Base-by-base conservation (phyloP, 192 early-diverging fungal species). In the Podila minutissima region DNA sequence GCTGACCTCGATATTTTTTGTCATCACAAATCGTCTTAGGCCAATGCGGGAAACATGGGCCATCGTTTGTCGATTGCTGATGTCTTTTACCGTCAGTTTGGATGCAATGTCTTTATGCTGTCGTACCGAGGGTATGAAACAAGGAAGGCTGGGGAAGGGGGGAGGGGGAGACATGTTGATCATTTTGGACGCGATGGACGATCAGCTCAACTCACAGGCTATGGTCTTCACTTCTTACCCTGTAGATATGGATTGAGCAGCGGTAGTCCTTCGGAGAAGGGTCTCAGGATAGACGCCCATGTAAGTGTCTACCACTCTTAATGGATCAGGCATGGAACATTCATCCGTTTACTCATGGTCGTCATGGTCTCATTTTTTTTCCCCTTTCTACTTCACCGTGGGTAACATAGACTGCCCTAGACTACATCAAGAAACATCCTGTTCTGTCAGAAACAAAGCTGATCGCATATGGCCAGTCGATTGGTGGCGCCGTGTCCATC, bases 1-100 rank as follows among this genome's bases (percentile, higher is more conserved):
- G 13, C 15, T 46, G 15, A 46, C 15, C 41, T 17, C 4, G 15
- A 46, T 46, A 55, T 5, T 55, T 55, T 24, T 55, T 4, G 0
- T 24, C 9, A 11, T 37, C 1, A 35, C n/a, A 55, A 55, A 24
- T 55, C n/a, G 24, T 55, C 1, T 17, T 55, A 55, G 87, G 96
- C 97, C 28, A 99, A 99, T 75, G 98, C 98, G 19, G 98, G 98
- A 33, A 99, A 99, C 75, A 96, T 98, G 92, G 98, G 98, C 50
- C 97, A 99, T 78, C 89, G 98, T 11, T 85, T 99, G 64, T 97
- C 97, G 12, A 95, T 98, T 61, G 96, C 97, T 31, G 87, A 90
- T 64, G 78, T 91, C 5, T 85, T 98, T 64, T 88, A 93, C 73
- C 73, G 86, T 29, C 78, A 82, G 28, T 88, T 89, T 48, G 84